These are phyloP conservation scores for Agastache rugosa DNA, from an alignment of 257 asterid species.

Conservation along the genomic window DNA sequence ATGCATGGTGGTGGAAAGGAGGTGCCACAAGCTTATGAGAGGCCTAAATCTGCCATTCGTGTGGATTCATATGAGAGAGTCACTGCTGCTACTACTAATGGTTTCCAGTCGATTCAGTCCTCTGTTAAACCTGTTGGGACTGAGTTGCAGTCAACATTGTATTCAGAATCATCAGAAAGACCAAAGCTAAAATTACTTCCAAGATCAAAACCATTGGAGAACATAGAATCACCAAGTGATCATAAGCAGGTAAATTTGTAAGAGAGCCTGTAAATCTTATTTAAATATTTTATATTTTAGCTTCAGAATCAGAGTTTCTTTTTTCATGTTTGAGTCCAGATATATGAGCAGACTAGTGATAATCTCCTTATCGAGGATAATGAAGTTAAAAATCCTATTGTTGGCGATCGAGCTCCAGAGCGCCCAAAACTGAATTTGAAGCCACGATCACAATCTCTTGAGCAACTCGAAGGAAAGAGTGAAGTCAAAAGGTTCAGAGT, in stretches of 20 bases:
- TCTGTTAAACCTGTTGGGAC: conserved; percentile 46
- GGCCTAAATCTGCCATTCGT: conserved; percentile 43
- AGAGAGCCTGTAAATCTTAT: conserved; percentile 15
- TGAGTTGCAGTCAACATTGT: conserved; percentile 49
- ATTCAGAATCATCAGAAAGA: conserved; percentile 67
- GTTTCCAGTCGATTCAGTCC: conserved; percentile 40
- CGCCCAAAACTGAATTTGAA: conserved; percentile 77
- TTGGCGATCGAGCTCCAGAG: conserved; percentile 52
- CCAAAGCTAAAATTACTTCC: conserved; percentile 90
- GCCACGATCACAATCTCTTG: conserved; percentile 65
- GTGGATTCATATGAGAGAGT: conserved; percentile 57
- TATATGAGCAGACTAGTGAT: conserved; percentile 53
- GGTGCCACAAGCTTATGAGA: conserved; percentile 49
- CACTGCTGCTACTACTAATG: conserved; percentile 40
- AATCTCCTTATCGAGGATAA: conserved; percentile 43
- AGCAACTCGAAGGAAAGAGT: conserved; percentile 54
- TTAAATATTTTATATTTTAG: neutral
- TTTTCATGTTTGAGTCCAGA: conserved; percentile 45
- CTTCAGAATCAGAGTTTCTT: neutral
- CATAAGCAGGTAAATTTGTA: conserved; percentile 58
- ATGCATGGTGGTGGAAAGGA: conserved; percentile 52
- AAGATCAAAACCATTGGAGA: conserved; percentile 86
- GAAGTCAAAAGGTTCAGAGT: conserved; percentile 63
- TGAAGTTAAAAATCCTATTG: conserved; percentile 47
- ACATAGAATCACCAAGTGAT: conserved; percentile 48